Percentiles rank a stretch among this genome's conserved stretches.
Evolutionary conservation across 139 green algal genomes (phyloP).

Genomic region (Tetraselmis striata): DNA sequence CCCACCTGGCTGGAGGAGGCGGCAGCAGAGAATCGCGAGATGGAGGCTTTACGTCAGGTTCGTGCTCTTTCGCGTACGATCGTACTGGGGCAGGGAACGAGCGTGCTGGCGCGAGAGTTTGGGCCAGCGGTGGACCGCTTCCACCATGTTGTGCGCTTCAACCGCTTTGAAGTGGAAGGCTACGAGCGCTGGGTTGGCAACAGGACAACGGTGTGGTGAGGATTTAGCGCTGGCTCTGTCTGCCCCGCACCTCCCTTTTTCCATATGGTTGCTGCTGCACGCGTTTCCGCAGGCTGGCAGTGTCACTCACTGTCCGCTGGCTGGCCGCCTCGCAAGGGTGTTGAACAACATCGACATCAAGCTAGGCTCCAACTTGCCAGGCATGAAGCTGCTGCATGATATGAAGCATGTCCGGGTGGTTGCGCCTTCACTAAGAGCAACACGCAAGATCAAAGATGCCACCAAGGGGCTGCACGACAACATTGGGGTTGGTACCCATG

Average conservation of each 20-base stretch:
- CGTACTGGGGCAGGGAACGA: background rate
- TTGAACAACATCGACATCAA: background rate
- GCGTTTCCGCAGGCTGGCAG: too few species aligned
- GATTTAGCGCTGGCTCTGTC: too few species aligned
- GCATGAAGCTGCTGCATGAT: background rate
- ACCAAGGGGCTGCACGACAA: background rate
- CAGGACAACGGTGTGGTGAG: background rate
- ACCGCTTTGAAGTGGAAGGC: background rate
- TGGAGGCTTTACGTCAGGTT: background rate
- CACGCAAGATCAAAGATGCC: background rate
- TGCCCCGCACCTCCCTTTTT: too few species aligned
- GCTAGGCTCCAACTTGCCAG: too few species aligned
- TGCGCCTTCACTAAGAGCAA: background rate
- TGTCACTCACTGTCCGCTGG: too few species aligned
- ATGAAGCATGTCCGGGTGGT: background rate
- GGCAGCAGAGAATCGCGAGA: too few species aligned
- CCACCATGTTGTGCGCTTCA: background rate
- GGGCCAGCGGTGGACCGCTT: background rate
- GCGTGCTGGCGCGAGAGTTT: background rate
- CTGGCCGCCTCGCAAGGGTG: too few species aligned
- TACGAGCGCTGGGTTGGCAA: background rate
- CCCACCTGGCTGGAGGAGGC: background rate
- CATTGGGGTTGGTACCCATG: background rate
- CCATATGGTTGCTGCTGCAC: too few species aligned
- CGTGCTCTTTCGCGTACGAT: background rate